Evolutionary conservation across 176 grass and related monocot species (phyloP).

Genomic region (Oryza coarctata): DNA sequence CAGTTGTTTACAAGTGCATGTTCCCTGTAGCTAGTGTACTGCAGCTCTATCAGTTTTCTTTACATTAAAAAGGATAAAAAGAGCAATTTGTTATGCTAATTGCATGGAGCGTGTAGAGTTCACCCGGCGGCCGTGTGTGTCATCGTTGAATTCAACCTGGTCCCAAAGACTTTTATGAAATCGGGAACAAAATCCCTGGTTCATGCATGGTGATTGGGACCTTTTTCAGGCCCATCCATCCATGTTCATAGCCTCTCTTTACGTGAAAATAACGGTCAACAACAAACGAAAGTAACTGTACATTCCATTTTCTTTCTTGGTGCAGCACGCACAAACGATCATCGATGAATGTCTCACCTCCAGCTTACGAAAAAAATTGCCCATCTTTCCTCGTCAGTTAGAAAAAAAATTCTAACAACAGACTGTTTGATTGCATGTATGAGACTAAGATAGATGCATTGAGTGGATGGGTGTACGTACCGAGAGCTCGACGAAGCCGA

Average conservation of each 20-base stretch:
- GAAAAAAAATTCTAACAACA: not conserved
- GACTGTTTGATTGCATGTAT: too few relatives aligned
- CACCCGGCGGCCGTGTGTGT: not conserved
- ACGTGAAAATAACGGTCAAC: constrained; percentile 23
- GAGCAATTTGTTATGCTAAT: not conserved
- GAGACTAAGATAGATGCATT: not conserved
- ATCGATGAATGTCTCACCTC: not conserved
- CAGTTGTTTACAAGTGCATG: constrained; percentile 26
- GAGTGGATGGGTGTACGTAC: constrained; percentile 21
- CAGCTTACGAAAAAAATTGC: not conserved
- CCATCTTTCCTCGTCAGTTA: not conserved
- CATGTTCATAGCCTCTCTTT: not conserved
- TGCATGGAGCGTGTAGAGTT: not conserved
- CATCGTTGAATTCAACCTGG: constrained; percentile 46
- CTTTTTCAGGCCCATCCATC: constrained; percentile 18
- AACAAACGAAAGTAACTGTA: not conserved
- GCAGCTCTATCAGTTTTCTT: constrained; percentile 1
- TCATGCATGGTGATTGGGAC: constrained; percentile 38
- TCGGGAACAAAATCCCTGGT: constrained; percentile 15
- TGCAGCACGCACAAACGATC: not conserved
- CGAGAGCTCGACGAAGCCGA: constrained; percentile 96
- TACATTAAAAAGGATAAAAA: not conserved
- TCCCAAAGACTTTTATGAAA: constrained; percentile 26
- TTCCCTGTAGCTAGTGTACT: constrained; percentile 19
- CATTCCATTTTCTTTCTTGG: constrained; percentile 4